A percentile compares a stretch with the other conserved stretches of the same genome.
These are phyloP conservation scores for Vitis hybrid DNA, from an alignment of 177 flowering plant species.

Conservation along the genomic window DNA sequence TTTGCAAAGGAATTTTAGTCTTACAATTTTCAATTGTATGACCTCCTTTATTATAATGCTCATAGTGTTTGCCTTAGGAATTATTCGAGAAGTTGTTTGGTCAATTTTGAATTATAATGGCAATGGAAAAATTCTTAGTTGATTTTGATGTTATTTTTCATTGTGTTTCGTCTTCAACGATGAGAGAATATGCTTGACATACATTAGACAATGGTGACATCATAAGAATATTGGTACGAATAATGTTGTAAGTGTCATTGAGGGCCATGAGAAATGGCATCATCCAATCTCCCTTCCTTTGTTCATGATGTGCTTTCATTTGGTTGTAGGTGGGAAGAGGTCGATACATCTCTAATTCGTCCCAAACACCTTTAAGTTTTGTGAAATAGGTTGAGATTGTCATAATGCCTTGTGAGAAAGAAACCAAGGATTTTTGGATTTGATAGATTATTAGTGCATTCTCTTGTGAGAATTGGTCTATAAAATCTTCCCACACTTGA, in stretches of 20 bases:
- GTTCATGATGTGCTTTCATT: not conserved
- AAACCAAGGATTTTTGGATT: not conserved
- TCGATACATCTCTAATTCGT: not conserved
- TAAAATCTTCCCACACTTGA: constrained; percentile 11
- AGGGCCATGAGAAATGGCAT: not conserved
- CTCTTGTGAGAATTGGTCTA: not conserved
- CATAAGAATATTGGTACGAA: constrained; percentile 5
- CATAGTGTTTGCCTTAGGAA: not conserved
- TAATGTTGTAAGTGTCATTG: too few species aligned
- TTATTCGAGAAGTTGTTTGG: not conserved
- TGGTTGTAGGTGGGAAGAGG: not conserved
- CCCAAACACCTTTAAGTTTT: constrained; percentile 1
- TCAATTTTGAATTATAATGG: not conserved
- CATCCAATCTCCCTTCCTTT: not conserved
- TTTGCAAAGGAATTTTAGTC: constrained; percentile 3
- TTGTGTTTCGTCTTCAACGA: not conserved
- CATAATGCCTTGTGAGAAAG: not conserved
- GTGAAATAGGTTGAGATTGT: constrained; percentile 9
- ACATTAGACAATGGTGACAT: constrained; percentile 8
- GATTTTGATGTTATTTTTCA: not conserved
- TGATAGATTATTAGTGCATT: constrained; percentile 10
- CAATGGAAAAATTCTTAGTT: constrained; percentile 10
- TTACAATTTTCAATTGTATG: too few species aligned
- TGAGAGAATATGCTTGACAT: not conserved
- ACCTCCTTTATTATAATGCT: constrained; percentile 8